Evolutionary conservation across 75 land plant genomes (phyloP).

Genomic region (Pinus taeda): DNA sequence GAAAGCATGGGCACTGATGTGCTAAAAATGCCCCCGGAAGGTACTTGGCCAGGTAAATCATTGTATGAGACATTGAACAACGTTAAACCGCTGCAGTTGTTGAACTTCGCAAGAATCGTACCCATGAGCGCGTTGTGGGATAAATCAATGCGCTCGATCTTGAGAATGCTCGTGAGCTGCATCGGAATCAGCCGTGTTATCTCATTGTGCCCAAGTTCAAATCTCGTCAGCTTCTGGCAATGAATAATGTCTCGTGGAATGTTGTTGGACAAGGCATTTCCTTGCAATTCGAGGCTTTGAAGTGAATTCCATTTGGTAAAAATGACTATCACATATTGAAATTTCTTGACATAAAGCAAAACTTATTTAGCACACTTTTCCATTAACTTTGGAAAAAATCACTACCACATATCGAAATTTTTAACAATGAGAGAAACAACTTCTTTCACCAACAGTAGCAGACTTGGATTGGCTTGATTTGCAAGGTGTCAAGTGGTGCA

Average conservation of each 20-base stretch:
- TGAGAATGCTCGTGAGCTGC: conserved; percentile 34
- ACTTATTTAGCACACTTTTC: too few relatives aligned
- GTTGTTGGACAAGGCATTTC: conserved; percentile 35
- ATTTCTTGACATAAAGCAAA: too few relatives aligned
- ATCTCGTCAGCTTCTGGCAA: conserved; percentile 29
- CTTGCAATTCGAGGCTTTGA: conserved; percentile 35
- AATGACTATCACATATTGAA: too few relatives aligned
- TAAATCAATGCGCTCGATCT: conserved; percentile 34
- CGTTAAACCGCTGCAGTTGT: conserved; percentile 38
- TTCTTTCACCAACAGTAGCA: too few relatives aligned
- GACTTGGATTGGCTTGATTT: too few relatives aligned
- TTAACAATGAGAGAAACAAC: too few relatives aligned
- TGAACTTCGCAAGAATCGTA: conserved; percentile 35
- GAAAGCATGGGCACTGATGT: conserved; percentile 44
- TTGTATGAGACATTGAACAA: conserved; percentile 68
- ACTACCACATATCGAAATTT: too few relatives aligned
- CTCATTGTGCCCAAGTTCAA: conserved; percentile 32
- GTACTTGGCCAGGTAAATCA: conserved; percentile 61
- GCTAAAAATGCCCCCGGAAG: conserved; percentile 29
- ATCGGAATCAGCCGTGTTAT: conserved; percentile 39
- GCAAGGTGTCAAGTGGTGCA: too few relatives aligned
- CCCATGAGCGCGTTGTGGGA: conserved; percentile 53
- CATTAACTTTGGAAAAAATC: too few relatives aligned
- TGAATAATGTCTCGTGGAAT: conserved; percentile 35
- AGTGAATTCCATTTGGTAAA: conserved; percentile 22